Base-by-base conservation (phyloP, 352 stramenopile genomes). In the Pythium insidiosum region DNA sequence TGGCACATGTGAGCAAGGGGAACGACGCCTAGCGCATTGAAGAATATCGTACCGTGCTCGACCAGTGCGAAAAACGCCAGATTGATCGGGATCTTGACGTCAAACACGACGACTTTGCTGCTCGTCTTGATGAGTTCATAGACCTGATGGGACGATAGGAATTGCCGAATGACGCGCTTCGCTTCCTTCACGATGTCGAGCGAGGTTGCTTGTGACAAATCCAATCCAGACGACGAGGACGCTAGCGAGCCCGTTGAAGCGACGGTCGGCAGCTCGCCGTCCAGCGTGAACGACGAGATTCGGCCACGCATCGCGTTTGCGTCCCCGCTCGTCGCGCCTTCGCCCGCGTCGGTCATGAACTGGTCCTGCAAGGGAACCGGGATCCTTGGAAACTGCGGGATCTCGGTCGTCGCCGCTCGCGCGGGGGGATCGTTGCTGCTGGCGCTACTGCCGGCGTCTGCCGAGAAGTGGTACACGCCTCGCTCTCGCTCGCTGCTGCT, bases 1-100 rank as follows among this genome's bases (percentile, higher is more conserved):
- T 23, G 38, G 15, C 5, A 6, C n/a, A n/a, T n/a, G n/a, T n/a
- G n/a, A n/a, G n/a, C n/a, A n/a, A n/a, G n/a, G n/a, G n/a, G n/a
- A n/a, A n/a, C n/a, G n/a, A n/a, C n/a, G n/a, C n/a, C n/a, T n/a
- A n/a, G n/a, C n/a, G n/a, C n/a, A n/a, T n/a, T n/a, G n/a, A n/a
- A n/a, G n/a, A n/a, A n/a, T 15, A 33, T 33, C 28, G 28, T 33
- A 97, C 93, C 95, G 73, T 99, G 96, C 65, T 99, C 96, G n/a
- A 99, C 93, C 25, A 99, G 74, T 12, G 96, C 96, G 66, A 98
- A 98, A 78, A 99, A 99, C 24, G 96, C 96, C 29, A 99, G 68
- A 56, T 99, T 97, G 56, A 99, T 98, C 16, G 96, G 95, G 68
- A 99, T 99, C 61, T 96, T 97, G 37, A 96, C 94, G 65, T 99